These are phyloP conservation scores for Spongiforma sp. DNA, from an alignment of 1,284 basidiomycete genomes.

Conservation along the genomic window DNA sequence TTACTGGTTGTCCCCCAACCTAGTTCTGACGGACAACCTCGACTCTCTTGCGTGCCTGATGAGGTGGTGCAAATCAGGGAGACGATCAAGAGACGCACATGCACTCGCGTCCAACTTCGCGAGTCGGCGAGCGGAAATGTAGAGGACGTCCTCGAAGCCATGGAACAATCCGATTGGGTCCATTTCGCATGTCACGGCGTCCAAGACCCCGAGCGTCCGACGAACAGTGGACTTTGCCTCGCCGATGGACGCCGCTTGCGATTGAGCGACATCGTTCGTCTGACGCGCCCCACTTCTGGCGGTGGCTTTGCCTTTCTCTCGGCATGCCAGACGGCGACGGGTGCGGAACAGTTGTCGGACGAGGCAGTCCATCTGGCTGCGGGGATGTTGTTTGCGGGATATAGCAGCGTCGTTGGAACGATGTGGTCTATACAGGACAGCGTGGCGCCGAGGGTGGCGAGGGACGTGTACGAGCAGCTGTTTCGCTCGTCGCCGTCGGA, in stretches of 20 bases:
- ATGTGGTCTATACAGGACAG: not conserved
- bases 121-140: no score
- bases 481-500: no score
- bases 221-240: conserved; percentile 1
- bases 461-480: no score
- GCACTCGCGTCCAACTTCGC: no score
- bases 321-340: not conserved
- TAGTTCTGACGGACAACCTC: no score
- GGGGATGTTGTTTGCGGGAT: conserved; percentile 1
- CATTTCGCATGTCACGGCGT: no score
- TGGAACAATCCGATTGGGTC: no score
- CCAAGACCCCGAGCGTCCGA: not conserved
- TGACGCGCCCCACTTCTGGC: conserved; percentile 5
- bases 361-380: conserved; percentile 1
- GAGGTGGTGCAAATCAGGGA: no score
- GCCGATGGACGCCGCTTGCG: not conserved
- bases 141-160: no score
- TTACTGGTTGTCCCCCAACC: conserved; percentile 6
- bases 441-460: not conserved
- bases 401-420: not conserved
- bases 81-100: no score
- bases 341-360: not conserved
- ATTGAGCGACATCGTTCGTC: not conserved
- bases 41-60: no score
- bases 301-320: conserved; percentile 11